Percentiles rank a stretch among this genome's conserved stretches.
Conservation (phyloP, 129 eudicot genomes). For the Gnaphalium uliginosum region DNA sequence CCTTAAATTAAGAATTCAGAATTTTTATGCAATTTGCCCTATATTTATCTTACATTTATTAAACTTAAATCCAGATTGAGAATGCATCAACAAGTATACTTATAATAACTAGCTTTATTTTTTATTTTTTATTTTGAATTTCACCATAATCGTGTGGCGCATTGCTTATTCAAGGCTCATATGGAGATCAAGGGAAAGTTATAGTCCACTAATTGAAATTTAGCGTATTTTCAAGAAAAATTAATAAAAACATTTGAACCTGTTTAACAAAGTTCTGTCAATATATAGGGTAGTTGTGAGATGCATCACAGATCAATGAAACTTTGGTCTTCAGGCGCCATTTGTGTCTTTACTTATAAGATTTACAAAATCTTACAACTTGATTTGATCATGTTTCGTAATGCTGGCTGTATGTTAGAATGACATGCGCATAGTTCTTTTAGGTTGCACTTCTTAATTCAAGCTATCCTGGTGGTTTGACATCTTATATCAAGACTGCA, state of each 20-base stretch:
- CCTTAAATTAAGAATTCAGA: too few species aligned
- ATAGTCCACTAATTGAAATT: not conserved
- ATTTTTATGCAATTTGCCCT: too few species aligned
- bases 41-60: too few species aligned
- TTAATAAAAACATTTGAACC: too few species aligned
- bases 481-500: constrained; percentile 82
- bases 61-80: too few species aligned
- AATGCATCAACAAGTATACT: not conserved
- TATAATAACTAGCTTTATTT: not conserved
- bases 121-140: not conserved
- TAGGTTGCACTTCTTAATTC: constrained; percentile 76
- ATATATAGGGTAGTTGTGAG: not conserved
- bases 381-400: not conserved
- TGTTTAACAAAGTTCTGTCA: not conserved
- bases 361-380: not conserved
- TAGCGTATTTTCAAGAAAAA: not conserved
- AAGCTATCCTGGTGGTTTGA: constrained; percentile 92
- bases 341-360: not conserved
- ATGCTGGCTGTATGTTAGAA: not conserved
- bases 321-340: not conserved
- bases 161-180: not conserved
- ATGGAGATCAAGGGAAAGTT: not conserved
- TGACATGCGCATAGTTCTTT: constrained; percentile 20
- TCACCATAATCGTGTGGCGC: too few species aligned
- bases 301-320: not conserved